Evolutionary conservation across 2,329 filamentous ascomycete species (phyloP), one percentile per base, ranked within the genome.

Genomic region (Hymenoscyphus fraxineus): DNA sequence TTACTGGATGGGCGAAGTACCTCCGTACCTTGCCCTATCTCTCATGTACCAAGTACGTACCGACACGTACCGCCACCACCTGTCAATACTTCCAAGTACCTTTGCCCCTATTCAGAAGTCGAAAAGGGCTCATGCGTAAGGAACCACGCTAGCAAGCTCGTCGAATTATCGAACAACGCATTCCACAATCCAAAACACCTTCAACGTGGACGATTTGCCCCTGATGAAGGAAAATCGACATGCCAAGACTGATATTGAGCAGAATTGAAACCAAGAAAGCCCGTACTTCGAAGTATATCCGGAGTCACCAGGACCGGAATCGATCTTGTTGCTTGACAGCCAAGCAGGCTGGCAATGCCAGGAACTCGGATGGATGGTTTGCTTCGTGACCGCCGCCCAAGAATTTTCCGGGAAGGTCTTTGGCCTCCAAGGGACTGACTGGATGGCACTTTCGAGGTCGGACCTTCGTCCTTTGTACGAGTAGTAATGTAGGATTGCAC

Each of bases 261-360:
- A 54, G 19, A 54, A 57, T 54, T 60, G 59, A 51, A 59, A 59
- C 58, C 58, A 44, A 59, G 58, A 44, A 59, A 31, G 58, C 39
- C 58, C 58, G 58, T 44, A n/a, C n/a, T n/a, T n/a, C n/a, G n/a
- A n/a, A n/a, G n/a, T n/a, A 41, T 39, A 38, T 27, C 38, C 38
- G 58, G 22, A 16, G 35, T 35, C 35, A 35, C 35, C 35, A 35
- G 35, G 35, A 35, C 35, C 35, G 32, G 22, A n/a, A 19, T 16
- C 6, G 22, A 10, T 10, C 13, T 31, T 58, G 3, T 31, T 32
- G 13, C 39, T 27, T 15, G 19, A 27, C 22, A 35, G 55, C 55
- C 55, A 57, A 57, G 55, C 55, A 27, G 55, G 13, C 55, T 57
- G 13, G 27, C 55, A 57, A 38, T 57, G 27, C 31, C 55, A 57